Evolutionary conservation across 202 grass and related monocot genomes (phyloP).

Genomic region (Alloteropsis angusta): DNA sequence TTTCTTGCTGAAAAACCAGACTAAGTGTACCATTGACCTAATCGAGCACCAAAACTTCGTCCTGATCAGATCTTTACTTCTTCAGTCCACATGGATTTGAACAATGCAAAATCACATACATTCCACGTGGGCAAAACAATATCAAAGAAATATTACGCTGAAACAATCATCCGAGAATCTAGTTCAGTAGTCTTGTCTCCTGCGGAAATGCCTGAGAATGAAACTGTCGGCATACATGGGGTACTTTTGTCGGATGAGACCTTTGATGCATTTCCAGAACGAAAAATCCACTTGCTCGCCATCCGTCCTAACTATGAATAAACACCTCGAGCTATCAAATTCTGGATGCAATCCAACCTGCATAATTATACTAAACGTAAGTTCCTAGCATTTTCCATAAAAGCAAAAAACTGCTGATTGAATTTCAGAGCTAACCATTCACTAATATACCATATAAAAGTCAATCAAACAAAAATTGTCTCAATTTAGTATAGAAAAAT

Average conservation of each 20-base stretch:
- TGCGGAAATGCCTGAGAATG: slow-evolving; percentile 83
- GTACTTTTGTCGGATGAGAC: slow-evolving; percentile 81
- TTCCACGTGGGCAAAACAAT: slow-evolving; percentile 16
- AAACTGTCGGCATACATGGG: slow-evolving; percentile 83
- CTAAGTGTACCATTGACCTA: too few species aligned
- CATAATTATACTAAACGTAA: not conserved
- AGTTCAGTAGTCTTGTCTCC: slow-evolving; percentile 55
- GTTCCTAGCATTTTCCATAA: not conserved
- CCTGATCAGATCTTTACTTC: not conserved
- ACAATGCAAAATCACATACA: slow-evolving; percentile 29
- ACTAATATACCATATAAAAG: not conserved
- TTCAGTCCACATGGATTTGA: not conserved
- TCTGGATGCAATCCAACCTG: slow-evolving; percentile 91
- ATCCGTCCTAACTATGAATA: slow-evolving; percentile 80
- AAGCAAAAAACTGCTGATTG: not conserved
- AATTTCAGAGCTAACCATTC: not conserved
- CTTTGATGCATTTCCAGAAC: slow-evolving; percentile 99
- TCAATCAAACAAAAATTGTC: not conserved
- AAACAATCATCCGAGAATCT: not conserved
- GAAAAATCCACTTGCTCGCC: slow-evolving; percentile 78
- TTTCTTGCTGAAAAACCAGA: too few species aligned
- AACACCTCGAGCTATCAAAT: slow-evolving; percentile 79
- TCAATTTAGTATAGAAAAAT: not conserved
- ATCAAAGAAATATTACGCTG: slow-evolving; percentile 30
- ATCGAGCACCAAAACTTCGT: not conserved